These are phyloP conservation scores for Dendrocalamus sinicus DNA, from an alignment of 176 grass and related monocot species.

Conservation along the genomic window DNA sequence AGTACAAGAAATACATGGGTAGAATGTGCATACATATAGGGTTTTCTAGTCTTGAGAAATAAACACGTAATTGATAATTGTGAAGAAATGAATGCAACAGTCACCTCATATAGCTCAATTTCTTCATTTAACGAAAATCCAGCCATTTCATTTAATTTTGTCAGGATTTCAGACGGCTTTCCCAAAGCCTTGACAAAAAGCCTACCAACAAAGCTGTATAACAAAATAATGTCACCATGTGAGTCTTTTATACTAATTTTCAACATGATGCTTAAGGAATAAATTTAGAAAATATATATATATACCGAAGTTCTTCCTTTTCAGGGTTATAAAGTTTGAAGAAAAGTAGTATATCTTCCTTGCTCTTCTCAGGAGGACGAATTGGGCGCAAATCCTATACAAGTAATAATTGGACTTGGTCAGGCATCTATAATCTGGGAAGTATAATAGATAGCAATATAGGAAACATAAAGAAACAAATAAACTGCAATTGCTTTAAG, in stretches of 20 bases:
- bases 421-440: constrained; percentile 23
- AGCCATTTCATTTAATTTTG: constrained; percentile 83
- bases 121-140: constrained; percentile 88
- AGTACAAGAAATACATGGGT: constrained; percentile 21
- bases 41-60: constrained; percentile 14
- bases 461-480: constrained; percentile 40
- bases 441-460: constrained; percentile 28
- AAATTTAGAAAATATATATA: constrained; percentile 27
- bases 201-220: constrained; percentile 80
- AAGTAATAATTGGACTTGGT: constrained; percentile 35
- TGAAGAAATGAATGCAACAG: constrained; percentile 6
- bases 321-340: constrained; percentile 95
- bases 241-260: constrained; percentile 27
- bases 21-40: background rate
- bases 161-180: constrained; percentile 82
- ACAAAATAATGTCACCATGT: constrained; percentile 33
- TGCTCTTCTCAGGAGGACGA: constrained; percentile 82
- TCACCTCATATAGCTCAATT: constrained; percentile 89
- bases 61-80: background rate
- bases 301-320: constrained; percentile 90
- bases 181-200: constrained; percentile 85
- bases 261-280: constrained; percentile 12
- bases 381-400: constrained; percentile 71
- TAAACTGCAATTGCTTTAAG: constrained; percentile 20
- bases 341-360: constrained; percentile 94